Evolutionary conservation across 768 basidiomycete species (phyloP), one percentile per base, ranked within the genome.

Genomic region (Pholiota molesta): DNA sequence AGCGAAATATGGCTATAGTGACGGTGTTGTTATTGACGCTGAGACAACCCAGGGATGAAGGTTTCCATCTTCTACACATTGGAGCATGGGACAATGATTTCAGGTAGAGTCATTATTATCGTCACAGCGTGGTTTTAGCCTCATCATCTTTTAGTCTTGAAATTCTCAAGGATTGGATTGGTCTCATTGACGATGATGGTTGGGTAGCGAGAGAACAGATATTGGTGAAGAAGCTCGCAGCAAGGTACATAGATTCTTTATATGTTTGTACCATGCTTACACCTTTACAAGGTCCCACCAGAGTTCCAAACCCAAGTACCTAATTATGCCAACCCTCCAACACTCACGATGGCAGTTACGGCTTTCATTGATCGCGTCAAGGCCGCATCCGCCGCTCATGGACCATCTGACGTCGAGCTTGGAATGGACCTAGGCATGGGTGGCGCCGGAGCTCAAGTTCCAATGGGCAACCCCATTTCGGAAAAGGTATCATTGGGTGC

Each of bases 201-300:
- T 99, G 96, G 96, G 92, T 99, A 45, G 97, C 88, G 1, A 84
- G 96, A 26, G 96, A 99, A 75, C 96, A 99, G 74, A 98, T 99
- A 61, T 83, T 99, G 96, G 96, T 3, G 95, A 96, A 66, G 96
- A 99, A 77, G 95, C 96, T 17, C 86, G 97, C 54, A 97, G 95
- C 81, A 94, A 92, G 77, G 93, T 91, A 53, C 39, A 75, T n/a
- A 39, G 44, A 39, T 13, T 8, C 17, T 4, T 55, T 23, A 19
- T 16, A 35, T n/a, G 13, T 17, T 39, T 47, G 31, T 33, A 65
- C 35, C 14, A 44, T 8, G 51, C 40, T 40, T 52, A 26, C 13
- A 19, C 33, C 23, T 52, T 44, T 9, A 52, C 23, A 59, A 68
- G 90, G 94, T 97, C 7, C 96, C 96, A 8, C 63, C 77, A 45